Conservation (phyloP, 148 eudicot genomes). For the Pouteria glomerata region DNA sequence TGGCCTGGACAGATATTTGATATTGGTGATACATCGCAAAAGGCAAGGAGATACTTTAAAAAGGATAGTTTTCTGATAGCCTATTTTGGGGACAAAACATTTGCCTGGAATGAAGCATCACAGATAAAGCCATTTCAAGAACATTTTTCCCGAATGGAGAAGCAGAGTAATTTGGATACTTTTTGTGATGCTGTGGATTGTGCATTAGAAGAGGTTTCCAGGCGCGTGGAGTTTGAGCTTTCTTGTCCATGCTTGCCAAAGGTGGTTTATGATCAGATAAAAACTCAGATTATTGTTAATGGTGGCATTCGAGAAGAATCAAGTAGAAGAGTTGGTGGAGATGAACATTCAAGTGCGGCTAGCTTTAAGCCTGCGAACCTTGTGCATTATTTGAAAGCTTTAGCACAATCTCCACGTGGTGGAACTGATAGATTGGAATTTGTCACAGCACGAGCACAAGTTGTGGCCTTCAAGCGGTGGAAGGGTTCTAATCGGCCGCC, state of each 20-base stretch:
- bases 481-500: slow-evolving; percentile 55
- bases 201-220: slow-evolving; percentile 64
- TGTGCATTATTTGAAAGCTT: slow-evolving; percentile 31
- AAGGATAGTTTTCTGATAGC: slow-evolving; percentile 49
- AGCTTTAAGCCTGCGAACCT: slow-evolving; percentile 46
- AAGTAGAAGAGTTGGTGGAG: slow-evolving; percentile 38
- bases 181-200: slow-evolving; percentile 59
- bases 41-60: slow-evolving; percentile 46
- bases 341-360: slow-evolving; percentile 32
- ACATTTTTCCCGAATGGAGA: slow-evolving; percentile 54
- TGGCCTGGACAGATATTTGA: slow-evolving; percentile 91
- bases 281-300: slow-evolving; percentile 45
- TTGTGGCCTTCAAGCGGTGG: slow-evolving; percentile 61
- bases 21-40: slow-evolving; percentile 51
- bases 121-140: slow-evolving; percentile 51
- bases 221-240: slow-evolving; percentile 64
- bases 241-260: slow-evolving; percentile 56
- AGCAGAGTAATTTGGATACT: slow-evolving; percentile 49
- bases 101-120: slow-evolving; percentile 67
- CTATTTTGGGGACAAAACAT: slow-evolving; percentile 68
- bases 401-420: slow-evolving; percentile 39
- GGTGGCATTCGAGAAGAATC: slow-evolving; percentile 50
- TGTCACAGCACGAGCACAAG: slow-evolving; percentile 39
- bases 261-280: slow-evolving; percentile 34
- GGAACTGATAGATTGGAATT: slow-evolving; percentile 38